Base-by-base conservation (phyloP, 1,284 basidiomycete genomes). In the Austroboletus rostrupii region DNA sequence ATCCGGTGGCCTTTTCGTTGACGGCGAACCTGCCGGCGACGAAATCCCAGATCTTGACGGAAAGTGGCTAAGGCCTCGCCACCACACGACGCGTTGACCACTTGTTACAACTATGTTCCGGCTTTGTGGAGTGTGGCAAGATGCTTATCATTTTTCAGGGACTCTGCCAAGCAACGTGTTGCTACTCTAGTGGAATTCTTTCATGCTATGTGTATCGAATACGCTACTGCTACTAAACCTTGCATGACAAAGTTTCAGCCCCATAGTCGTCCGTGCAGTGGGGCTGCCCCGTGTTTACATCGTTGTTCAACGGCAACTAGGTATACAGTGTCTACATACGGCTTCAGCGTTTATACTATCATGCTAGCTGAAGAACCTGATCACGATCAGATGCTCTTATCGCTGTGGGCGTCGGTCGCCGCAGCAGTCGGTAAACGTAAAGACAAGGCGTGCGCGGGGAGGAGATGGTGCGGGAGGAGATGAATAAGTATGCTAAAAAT, bases 1-100 rank as follows among this genome's bases (percentile, higher is more conserved):
- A 2, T 43, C 64, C 11, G 79, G 80, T 10, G 78, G 79, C 3
- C 49, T 80, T 7, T 75, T 70, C 53, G 51, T 79, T n/a, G 69
- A 82, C 47, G 74, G 70, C 3, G 58, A 65, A 45, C 65, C 67
- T 40, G 67, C 72, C 26, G 61, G 62, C 29, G 51, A 49, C 23
- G 57, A 62, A 17, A 53, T 80, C 43, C 57, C 69, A 1, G 74
- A 71, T 16, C 55, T 78, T 12, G 67, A 70, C 41, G 78, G 76
- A 21, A 57, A 55, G 33, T 78, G 74, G 76, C 50, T 71, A 21
- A 64, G 43, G 43, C 42, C 63, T 16, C 53, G 29, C 50, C 49
- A 52, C 38, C 54, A 28, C 32, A 48, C 42, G 45, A 48, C 41
- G 32, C 59, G 52, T 47, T 53, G 45, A 61, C 41, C 31, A n/a